Percentiles rank a stretch among this genome's conserved stretches.
These are phyloP conservation scores for Phaeophleospora eucalypticola DNA, from an alignment of 2,329 filamentous ascomycete genomes.

Conservation along the genomic window DNA sequence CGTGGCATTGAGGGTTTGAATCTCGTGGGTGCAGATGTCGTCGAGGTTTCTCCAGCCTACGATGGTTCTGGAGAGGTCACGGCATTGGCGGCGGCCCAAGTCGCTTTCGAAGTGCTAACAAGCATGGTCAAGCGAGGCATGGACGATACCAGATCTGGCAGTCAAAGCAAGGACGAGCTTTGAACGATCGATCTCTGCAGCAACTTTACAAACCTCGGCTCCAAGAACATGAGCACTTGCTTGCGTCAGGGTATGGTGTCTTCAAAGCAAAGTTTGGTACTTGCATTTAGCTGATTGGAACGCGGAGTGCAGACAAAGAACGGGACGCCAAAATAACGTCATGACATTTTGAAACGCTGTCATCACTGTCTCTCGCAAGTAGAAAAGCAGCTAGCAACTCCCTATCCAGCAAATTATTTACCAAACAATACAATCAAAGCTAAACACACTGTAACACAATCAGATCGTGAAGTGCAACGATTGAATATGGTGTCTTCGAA, in stretches of 20 bases:
- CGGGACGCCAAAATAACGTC: slow-evolving; percentile 3
- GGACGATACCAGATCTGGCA: slow-evolving; percentile 32
- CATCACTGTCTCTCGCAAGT: background rate
- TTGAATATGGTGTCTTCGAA: slow-evolving; percentile 29
- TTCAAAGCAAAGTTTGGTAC: slow-evolving; percentile 1
- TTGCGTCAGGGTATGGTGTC: too few species aligned
- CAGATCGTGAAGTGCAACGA: background rate
- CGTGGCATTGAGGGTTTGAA: slow-evolving; percentile 78
- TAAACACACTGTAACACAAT: background rate
- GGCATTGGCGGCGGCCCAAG: slow-evolving; percentile 75
- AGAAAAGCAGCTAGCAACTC: background rate
- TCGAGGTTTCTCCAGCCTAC: slow-evolving; percentile 83
- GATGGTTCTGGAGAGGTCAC: slow-evolving; percentile 77
- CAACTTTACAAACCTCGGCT: too few species aligned
- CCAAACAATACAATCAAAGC: background rate
- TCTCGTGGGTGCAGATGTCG: slow-evolving; percentile 79
- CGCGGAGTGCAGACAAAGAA: background rate
- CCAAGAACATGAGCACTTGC: too few species aligned
- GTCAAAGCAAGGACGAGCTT: slow-evolving; percentile 25
- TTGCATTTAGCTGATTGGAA: background rate
- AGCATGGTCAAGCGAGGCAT: slow-evolving; percentile 62
- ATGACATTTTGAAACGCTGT: slow-evolving; percentile 3
- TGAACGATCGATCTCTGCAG: slow-evolving; percentile 5
- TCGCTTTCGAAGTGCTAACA: slow-evolving; percentile 81
- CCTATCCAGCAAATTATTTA: background rate